phyloP scores from a whole-genome alignment of 2,329 filamentous ascomycete genomes.

The Pyricularia pennisetigena region DNA sequence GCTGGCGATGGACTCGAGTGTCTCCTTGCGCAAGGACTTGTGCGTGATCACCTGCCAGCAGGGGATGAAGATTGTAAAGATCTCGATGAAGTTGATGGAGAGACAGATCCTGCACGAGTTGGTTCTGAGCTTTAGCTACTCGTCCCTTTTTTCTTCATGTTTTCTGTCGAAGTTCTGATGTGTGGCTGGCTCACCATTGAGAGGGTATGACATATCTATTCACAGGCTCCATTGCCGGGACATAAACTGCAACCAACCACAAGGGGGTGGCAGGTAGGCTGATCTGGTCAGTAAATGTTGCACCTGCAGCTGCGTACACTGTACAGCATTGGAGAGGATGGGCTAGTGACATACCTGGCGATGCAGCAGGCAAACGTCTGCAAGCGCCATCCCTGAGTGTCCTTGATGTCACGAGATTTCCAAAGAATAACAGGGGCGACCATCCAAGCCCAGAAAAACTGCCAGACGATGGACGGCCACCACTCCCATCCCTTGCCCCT shows the following conservation, averaged over 20 bases:
- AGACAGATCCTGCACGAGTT: constrained; percentile 49
- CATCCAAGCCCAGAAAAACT: constrained; percentile 53
- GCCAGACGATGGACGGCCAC: constrained; percentile 57
- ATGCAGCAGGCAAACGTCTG: constrained; percentile 48
- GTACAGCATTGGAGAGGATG: neutral
- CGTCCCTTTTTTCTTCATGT: too few species aligned
- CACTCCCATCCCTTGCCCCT: constrained; percentile 55
- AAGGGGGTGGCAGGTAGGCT: constrained; percentile 56
- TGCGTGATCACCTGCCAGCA: constrained; percentile 44
- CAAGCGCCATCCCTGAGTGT: constrained; percentile 56
- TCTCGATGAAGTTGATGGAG: constrained; percentile 52
- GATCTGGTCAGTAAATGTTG: constrained; percentile 17
- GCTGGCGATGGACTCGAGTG: constrained; percentile 35
- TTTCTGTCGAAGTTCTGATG: neutral
- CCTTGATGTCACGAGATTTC: constrained; percentile 48
- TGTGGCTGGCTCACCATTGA: neutral
- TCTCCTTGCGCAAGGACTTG: constrained; percentile 33
- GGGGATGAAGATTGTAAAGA: constrained; percentile 54
- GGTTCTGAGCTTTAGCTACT: too few species aligned
- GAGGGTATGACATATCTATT: constrained; percentile 33
- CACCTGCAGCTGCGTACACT: neutral
- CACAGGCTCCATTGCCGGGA: constrained; percentile 37
- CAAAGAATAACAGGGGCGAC: constrained; percentile 52
- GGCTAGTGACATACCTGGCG: constrained; percentile 16
- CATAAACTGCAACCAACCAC: constrained; percentile 53